Evolutionary conservation across 2,329 filamentous ascomycete genomes (phyloP).

Genomic region (Mycosphaerella sp.): DNA sequence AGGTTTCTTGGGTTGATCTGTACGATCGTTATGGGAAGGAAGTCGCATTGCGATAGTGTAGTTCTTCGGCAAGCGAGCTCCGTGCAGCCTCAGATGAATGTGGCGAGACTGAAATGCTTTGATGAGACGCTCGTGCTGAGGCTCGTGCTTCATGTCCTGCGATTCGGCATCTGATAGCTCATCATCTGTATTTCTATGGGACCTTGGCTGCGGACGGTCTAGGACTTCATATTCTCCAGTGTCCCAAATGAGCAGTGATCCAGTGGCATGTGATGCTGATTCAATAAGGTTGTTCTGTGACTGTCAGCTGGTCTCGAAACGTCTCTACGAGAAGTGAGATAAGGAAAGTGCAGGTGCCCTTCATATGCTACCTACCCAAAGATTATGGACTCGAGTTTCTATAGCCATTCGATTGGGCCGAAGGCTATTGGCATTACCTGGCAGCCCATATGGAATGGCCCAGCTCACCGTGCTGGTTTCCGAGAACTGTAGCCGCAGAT

Average conservation of each 20-base stretch:
- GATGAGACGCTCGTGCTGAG: constrained; percentile 36
- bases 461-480: constrained; percentile 58
- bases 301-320: constrained; percentile 13
- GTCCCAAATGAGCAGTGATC: constrained; percentile 43
- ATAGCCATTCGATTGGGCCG: constrained; percentile 40
- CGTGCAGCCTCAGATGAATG: constrained; percentile 40
- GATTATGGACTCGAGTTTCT: constrained; percentile 41
- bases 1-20: constrained; percentile 24
- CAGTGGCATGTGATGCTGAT: constrained; percentile 38
- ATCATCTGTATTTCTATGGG: constrained; percentile 31
- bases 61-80: constrained; percentile 33
- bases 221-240: constrained; percentile 41
- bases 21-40: constrained; percentile 32
- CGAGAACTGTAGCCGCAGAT: constrained; percentile 64
- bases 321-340: neutral
- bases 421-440: constrained; percentile 38
- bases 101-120: constrained; percentile 36
- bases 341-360: neutral
- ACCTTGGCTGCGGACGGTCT: constrained; percentile 20
- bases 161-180: constrained; percentile 28
- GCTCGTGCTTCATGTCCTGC: constrained; percentile 1
- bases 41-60: constrained; percentile 40
- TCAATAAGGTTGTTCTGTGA: constrained; percentile 42
- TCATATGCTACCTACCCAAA: constrained; percentile 32
- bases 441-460: constrained; percentile 40